Percentiles rank a stretch among this genome's conserved stretches.
Conservation (phyloP, 768 basidiomycete genomes). For the Rubroboletus satanas region DNA sequence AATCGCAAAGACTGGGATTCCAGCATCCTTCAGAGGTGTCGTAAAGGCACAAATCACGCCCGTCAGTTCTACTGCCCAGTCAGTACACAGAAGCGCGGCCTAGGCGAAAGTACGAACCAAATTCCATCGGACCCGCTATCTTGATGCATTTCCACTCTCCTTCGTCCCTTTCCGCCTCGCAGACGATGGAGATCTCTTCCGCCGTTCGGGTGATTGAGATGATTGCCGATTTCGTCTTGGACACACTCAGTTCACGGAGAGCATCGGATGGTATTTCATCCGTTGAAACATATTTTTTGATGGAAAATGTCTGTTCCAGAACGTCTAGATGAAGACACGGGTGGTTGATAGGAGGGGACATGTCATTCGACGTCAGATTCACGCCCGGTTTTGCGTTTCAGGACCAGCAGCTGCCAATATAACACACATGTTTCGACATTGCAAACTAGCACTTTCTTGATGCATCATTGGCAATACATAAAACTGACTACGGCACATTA, state of each 20-base stretch:
- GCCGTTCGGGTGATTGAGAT: conserved; percentile 55
- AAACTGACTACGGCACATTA: not conserved
- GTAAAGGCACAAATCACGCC: conserved; percentile 55
- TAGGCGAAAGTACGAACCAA: conserved; percentile 36
- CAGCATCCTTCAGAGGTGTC: conserved; percentile 47
- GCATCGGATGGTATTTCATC: conserved; percentile 30
- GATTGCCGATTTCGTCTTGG: conserved; percentile 33
- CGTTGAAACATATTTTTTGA: conserved; percentile 38
- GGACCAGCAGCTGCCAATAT: not conserved
- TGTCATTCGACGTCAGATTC: conserved; percentile 2
- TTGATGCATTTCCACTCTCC: conserved; percentile 57
- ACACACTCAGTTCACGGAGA: conserved; percentile 28
- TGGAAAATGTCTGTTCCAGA: conserved; percentile 41
- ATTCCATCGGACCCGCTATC: conserved; percentile 65
- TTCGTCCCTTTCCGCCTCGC: conserved; percentile 38
- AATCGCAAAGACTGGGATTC: conserved; percentile 54
- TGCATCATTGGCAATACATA: not conserved
- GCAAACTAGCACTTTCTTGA: not conserved
- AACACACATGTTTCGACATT: not conserved
- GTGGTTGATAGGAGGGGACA: conserved; percentile 45
- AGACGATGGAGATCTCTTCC: conserved; percentile 62
- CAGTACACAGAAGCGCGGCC: not conserved
- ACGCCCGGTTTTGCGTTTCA: not conserved
- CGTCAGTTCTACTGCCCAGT: conserved; percentile 41
- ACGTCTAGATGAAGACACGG: conserved; percentile 48